Base-by-base conservation (phyloP, 148 eudicot genomes). In the Oxyria digyna region DNA sequence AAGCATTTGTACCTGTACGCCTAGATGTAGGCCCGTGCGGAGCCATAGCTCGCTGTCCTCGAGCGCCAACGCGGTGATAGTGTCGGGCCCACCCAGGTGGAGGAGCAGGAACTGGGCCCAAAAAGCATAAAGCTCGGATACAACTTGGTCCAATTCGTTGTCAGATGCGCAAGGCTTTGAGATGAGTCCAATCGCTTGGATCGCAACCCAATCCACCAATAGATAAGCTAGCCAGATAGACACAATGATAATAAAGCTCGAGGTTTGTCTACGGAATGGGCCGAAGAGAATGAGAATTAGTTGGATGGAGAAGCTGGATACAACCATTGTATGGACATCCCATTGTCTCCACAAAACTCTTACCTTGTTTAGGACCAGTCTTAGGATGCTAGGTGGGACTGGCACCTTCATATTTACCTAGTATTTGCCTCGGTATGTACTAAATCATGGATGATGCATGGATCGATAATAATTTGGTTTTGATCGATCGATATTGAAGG, bases 81-180 rank as follows among this genome's bases (percentile, higher is more conserved):
- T 63, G 67, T 63, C 67, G 9, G 67, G 67, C 4, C 67, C 67
- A 20, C 67, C 67, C 17, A 63, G 42, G 41, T 63, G 67, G 23
- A 63, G 24, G 15, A 63, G 67, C 11, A 63, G 42, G 67, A 63
- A 63, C 7, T 31, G 67, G 9, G 67, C 67, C 67, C 67, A 63
- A n/a, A 63, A 63, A 10, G 42, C 12, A 6, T n/a, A 63, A 11
- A 63, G 42, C 35, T 32, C 38, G 10, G 67, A 20, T 31, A 31
- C 41, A 8, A 6, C 4, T 9, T 10, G 10, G 32, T 8, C 29
- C 14, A 9, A 20, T 2, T 21, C 29, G 21, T 8, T 14, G 40
- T 29, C 41, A 8, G 20, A 4, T 5, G 18, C 67, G n/a, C 40
- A 15, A 29, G 67, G 14, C 23, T 11, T 63, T 32, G 40, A 32